Evolutionary conservation across 2,329 filamentous ascomycete species (phyloP).

Genomic region (Pseudodiploospora longispora): DNA sequence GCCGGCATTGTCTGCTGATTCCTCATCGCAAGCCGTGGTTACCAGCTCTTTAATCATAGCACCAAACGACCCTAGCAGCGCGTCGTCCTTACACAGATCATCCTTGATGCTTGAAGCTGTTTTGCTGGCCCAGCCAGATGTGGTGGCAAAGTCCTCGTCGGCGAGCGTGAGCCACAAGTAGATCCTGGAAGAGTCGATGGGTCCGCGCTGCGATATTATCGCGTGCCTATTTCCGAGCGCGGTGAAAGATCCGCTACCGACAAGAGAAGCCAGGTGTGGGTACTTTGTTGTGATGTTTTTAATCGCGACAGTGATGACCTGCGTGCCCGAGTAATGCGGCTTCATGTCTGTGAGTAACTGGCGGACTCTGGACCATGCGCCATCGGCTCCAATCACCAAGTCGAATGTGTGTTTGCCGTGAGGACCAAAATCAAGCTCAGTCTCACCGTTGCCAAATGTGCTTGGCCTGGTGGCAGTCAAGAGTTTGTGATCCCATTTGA

Average conservation of each 20-base stretch:
- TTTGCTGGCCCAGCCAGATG: background rate
- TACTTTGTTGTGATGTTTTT: slow-evolving; percentile 23
- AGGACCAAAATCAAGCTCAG: slow-evolving; percentile 16
- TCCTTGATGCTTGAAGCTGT: slow-evolving; percentile 9
- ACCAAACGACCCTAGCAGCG: slow-evolving; percentile 19
- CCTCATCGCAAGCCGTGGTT: slow-evolving; percentile 18
- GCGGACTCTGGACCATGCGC: slow-evolving; percentile 23
- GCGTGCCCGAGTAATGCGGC: slow-evolving; percentile 31
- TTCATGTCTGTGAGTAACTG: slow-evolving; percentile 23
- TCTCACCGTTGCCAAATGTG: background rate
- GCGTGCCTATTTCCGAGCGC: slow-evolving; percentile 29
- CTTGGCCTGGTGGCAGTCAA: slow-evolving; percentile 8
- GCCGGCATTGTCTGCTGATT: slow-evolving; percentile 10
- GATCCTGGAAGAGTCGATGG: slow-evolving; percentile 20
- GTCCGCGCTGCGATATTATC: slow-evolving; percentile 23
- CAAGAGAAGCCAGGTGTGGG: slow-evolving; percentile 27
- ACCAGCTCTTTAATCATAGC: slow-evolving; percentile 20
- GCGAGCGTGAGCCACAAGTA: slow-evolving; percentile 18
- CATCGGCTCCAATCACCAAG: slow-evolving; percentile 13
- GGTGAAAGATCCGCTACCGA: slow-evolving; percentile 31
- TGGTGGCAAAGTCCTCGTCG: slow-evolving; percentile 13
- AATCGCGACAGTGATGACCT: slow-evolving; percentile 28
- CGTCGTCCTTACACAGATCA: slow-evolving; percentile 13
- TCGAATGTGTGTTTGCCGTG: slow-evolving; percentile 9
- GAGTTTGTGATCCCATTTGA: slow-evolving; percentile 33